Evolutionary conservation across 768 basidiomycete genomes (phyloP).

Genomic region (Termitomyces sp.): DNA sequence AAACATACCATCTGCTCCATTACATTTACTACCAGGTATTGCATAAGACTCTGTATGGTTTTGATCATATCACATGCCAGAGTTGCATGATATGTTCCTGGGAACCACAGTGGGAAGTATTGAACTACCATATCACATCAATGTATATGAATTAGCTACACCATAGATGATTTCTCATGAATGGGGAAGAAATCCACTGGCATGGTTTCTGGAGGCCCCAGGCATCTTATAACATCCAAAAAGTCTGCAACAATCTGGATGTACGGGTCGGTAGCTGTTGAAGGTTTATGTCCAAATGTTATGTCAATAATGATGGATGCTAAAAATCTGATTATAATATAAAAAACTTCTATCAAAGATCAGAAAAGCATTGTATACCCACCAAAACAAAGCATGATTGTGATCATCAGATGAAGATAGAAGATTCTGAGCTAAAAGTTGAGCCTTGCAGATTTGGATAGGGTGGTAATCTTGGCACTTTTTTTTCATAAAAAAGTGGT

Average conservation of each 20-base stretch:
- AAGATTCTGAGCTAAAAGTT: slow-evolving; percentile 12
- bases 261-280: neutral
- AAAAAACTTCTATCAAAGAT: neutral
- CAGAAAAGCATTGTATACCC: neutral
- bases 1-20: slow-evolving; percentile 25
- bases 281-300: slow-evolving; percentile 8
- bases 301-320: slow-evolving; percentile 9
- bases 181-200: slow-evolving; percentile 11
- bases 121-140: slow-evolving; percentile 14
- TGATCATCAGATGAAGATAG: neutral
- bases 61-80: slow-evolving; percentile 12
- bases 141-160: no score
- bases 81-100: slow-evolving; percentile 16
- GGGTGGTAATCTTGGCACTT: slow-evolving; percentile 3
- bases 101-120: slow-evolving; percentile 26
- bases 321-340: neutral
- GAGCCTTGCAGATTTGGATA: slow-evolving; percentile 12
- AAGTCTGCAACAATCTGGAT: slow-evolving; percentile 1
- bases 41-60: neutral
- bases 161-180: neutral
- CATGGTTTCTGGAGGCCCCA: slow-evolving; percentile 6
- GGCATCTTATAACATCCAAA: neutral
- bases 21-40: slow-evolving; percentile 1
- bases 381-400: neutral
- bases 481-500: slow-evolving; percentile 3